Base-by-base conservation (phyloP, 257 asterid species). In the Prunella vulgaris region DNA sequence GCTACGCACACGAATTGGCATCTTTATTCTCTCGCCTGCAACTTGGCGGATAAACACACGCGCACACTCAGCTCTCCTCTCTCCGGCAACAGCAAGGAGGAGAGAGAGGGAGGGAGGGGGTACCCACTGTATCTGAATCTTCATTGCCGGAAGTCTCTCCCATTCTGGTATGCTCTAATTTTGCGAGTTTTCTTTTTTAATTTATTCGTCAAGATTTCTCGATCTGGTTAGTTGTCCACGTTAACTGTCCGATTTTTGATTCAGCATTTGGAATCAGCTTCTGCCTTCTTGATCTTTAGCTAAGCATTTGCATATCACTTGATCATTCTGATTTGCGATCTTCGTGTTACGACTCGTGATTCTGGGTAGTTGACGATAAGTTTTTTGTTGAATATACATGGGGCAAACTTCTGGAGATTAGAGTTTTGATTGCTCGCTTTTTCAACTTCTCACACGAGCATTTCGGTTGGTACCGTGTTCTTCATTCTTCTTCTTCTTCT, bases 151-250 rank as follows among this genome's bases (percentile, higher is more conserved):
- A 52, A 68, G 64, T 35, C 35, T 35, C 35, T 24, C 51, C 30
- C 78, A 65, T 69, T 78, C 82, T 48, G 73, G 92, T 86, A 73
- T 80, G 87, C 69, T 78, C 22, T n/a, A 68, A 57, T 57, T 78
- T 54, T 66, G 57, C 35, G 51, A 52, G 42, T 70, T 73, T 60
- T 8, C 2, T 30, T 62, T 32, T 32, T 32, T 58, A 33, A 37
- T 66, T 60, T 37, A 3, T 65, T 64, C 51, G 78, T 64, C 68
- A 78, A 72, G 77, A 46, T 77, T 73, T 53, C 65, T 71, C 66
- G 84, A 82, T 79, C 84, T 79, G 76, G 64, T 74, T 14, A 68
- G 7, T 38, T 67, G 64, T 77, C 66, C 60, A 30, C 68, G 69
- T 58, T 40, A 74, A 74, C 80, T 82, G 72, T 62, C 42, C 76